Evolutionary conservation across 106 monocot species (phyloP), one percentile per base, ranked within the genome.

Genomic region (Vanilla planifolia): DNA sequence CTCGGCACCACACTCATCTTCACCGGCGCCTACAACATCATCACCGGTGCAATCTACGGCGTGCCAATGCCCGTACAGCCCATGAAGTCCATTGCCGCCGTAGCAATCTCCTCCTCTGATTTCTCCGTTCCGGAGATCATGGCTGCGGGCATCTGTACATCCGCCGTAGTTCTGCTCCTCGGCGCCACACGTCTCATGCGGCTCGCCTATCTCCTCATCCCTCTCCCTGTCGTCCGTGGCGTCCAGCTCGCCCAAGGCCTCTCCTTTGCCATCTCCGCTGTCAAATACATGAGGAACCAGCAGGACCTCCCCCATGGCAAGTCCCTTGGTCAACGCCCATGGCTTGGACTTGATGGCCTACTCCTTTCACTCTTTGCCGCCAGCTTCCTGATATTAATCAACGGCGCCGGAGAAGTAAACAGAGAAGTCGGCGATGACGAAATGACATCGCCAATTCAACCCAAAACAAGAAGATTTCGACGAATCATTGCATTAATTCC

Each of bases 1-100:
- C 79, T 98, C 64, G 79, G 85, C 67, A 98, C 92, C 44, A 84
- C 98, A 14, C 88, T 98, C 50, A 75, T 98, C 79, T 98, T 92
- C 88, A 98, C 92, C 60, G 87, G 81, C 43, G 6, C 80, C 64
- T 98, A 98, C 77, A 98, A 98, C 87, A 71, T 74, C 67, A 39
- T 68, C 60, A 92, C 98, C 30, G 98, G 88, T 24, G 55, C 73
- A 52, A 81, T 98, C 56, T 98, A 85, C 77, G 88, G 79, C 76
- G 67, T 92, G 62, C 98, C 98, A 40, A 98, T 98, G 92, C 92
- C 98, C 29, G 92, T 98, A 25, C 98, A 98, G 74, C 98, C 98
- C 22, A 98, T 98, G 98, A 98, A 98, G 57, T 88, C 98, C 61
- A 92, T 98, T 48, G 84, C 98, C 62, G 98, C 98, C 60, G 81